Percentiles rank a stretch among this genome's conserved stretches.
phyloP scores from a whole-genome alignment of 441 rosid species.

The Populus hybrid region DNA sequence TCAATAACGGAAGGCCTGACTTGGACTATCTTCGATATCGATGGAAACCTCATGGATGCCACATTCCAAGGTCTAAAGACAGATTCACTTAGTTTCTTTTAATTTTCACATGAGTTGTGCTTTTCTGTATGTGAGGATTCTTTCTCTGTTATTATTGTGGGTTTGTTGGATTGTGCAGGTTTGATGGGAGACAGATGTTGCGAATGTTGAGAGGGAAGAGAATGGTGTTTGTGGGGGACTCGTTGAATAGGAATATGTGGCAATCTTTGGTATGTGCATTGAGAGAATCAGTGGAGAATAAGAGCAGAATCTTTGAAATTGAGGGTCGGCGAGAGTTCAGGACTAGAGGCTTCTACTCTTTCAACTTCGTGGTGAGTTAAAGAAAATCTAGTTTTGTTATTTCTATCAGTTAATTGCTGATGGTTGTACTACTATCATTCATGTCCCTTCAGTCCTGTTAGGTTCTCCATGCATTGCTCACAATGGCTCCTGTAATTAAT shows the following conservation, averaged over 20 bases:
- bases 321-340: constrained; percentile 46
- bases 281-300: constrained; percentile 46
- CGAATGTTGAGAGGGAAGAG: constrained; percentile 55
- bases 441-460: background rate
- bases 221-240: constrained; percentile 70
- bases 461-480: background rate
- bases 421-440: background rate
- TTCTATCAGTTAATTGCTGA: background rate
- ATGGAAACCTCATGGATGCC: constrained; percentile 72
- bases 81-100: background rate
- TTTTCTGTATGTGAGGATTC: constrained; percentile 16
- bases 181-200: constrained; percentile 62
- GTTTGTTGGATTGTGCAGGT: constrained; percentile 31
- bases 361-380: constrained; percentile 47
- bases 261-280: constrained; percentile 71
- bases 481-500: background rate
- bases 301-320: constrained; percentile 55
- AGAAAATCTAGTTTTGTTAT: background rate
- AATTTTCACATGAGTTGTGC: background rate
- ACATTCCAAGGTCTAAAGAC: constrained; percentile 53
- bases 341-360: constrained; percentile 50
- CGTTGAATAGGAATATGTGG: constrained; percentile 81
- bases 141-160: background rate
- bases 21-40: constrained; percentile 42
- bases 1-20: constrained; percentile 62